A percentile compares a stretch with the other conserved stretches of the same genome.
Conservation (phyloP, 805 yeast genomes). For the Metschnikowia lachancei region DNA sequence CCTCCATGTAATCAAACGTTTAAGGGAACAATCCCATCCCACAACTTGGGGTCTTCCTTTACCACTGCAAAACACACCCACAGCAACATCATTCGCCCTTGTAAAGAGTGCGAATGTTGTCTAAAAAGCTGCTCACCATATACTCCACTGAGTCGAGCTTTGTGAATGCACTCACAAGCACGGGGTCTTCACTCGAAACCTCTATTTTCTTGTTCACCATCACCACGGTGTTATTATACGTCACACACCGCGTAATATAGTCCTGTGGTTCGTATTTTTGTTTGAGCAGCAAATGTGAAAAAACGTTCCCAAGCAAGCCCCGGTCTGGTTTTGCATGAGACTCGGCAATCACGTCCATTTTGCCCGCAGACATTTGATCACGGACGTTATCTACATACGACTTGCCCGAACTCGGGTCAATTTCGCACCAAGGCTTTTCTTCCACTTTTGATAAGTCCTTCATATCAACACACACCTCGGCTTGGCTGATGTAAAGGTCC, state of each 20-base stretch:
- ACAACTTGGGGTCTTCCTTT: too few relatives aligned
- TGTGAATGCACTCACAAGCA: constrained; percentile 57
- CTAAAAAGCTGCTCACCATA: constrained; percentile 36
- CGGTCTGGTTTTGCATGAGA: constrained; percentile 7
- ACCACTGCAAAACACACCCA: not conserved
- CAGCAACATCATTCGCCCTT: constrained; percentile 1
- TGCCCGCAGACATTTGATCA: constrained; percentile 45
- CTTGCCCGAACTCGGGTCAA: constrained; percentile 42
- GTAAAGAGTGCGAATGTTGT: constrained; percentile 17
- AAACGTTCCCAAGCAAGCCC: constrained; percentile 22
- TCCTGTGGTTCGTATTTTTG: constrained; percentile 42
- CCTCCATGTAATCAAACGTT: too few relatives aligned
- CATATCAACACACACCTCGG: constrained; percentile 61
- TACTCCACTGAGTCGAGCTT: constrained; percentile 63
- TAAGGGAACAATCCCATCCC: too few relatives aligned
- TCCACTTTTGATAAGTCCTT: constrained; percentile 49
- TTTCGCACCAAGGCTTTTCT: constrained; percentile 61
- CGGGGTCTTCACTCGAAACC: constrained; percentile 66
- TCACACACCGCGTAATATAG: constrained; percentile 58
- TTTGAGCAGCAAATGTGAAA: constrained; percentile 28
- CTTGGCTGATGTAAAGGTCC: constrained; percentile 58
- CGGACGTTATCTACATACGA: constrained; percentile 60
- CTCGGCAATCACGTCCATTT: constrained; percentile 7
- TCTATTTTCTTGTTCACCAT: constrained; percentile 58
- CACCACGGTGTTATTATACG: constrained; percentile 59